Conservation (phyloP, 2,329 filamentous ascomycete species). For the Saccharata proteae region DNA sequence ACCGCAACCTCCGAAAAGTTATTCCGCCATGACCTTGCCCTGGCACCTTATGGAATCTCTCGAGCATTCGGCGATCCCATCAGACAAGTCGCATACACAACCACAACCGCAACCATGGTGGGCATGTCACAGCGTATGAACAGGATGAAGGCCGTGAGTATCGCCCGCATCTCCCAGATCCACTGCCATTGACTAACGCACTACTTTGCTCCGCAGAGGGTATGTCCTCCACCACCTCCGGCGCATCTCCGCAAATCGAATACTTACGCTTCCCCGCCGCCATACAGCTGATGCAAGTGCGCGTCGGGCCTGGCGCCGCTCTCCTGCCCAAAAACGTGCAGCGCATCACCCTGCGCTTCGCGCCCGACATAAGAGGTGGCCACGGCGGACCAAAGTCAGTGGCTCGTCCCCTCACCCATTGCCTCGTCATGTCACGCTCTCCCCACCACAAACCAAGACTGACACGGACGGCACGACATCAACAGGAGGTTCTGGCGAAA, state of each 20-base stretch:
- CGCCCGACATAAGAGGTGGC: conserved; percentile 47
- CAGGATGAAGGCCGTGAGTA: conserved; percentile 57
- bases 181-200: not conserved
- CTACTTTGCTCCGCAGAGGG: not conserved
- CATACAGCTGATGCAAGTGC: conserved; percentile 59
- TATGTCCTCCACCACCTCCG: conserved; percentile 1
- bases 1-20: too few species aligned
- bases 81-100: too few species aligned
- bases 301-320: conserved; percentile 72
- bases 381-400: conserved; percentile 59
- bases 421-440: conserved; percentile 11
- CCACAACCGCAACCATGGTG: conserved; percentile 30
- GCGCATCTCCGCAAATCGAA: conserved; percentile 5
- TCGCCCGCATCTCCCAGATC: not conserved
- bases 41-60: conserved; percentile 1
- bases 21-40: too few species aligned
- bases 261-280: conserved; percentile 9
- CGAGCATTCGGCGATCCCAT: too few species aligned
- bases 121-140: conserved; percentile 58
- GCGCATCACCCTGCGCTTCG: conserved; percentile 64
- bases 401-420: not conserved
- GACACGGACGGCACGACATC: conserved; percentile 3
- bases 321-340: conserved; percentile 65
- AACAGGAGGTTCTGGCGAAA: conserved; percentile 77
- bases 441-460: conserved; percentile 24